A percentile compares a stretch with the other conserved stretches of the same genome.
Evolutionary conservation across 495 filamentous ascomycete genomes (phyloP).

Genomic region (Pseudomonodictys pantanalensis): DNA sequence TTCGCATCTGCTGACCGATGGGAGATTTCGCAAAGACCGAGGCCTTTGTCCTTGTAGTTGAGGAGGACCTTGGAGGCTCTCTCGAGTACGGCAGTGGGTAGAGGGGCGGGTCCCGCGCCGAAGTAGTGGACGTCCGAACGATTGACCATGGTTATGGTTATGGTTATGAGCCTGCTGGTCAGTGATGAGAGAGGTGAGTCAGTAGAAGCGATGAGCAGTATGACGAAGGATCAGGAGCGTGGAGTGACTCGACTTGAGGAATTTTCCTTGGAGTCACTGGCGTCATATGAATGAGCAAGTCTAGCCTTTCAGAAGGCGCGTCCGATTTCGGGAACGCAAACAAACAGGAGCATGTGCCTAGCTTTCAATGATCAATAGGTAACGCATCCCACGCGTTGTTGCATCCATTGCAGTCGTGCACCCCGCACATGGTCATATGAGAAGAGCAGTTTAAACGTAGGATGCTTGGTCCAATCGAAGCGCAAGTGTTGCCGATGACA

Average conservation of each 20-base stretch:
- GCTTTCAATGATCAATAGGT: conserved; percentile 1
- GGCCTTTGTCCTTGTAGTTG: conserved; percentile 76
- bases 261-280: not conserved
- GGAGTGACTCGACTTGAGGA: not conserved
- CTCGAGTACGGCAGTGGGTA: conserved; percentile 76
- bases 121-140: conserved; percentile 71
- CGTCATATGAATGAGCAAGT: conserved; percentile 11
- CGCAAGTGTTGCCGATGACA: conserved; percentile 11
- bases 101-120: conserved; percentile 79
- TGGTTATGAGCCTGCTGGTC: not conserved
- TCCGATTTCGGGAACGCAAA: conserved; percentile 21
- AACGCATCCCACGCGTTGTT: not conserved
- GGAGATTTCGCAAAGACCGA: conserved; percentile 81
- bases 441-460: conserved; percentile 2
- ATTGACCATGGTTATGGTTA: conserved; percentile 46
- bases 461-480: conserved; percentile 11
- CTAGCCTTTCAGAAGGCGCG: conserved; percentile 6
- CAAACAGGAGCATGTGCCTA: not conserved
- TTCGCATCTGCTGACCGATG: conserved; percentile 78
- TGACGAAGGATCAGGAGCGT: not conserved
- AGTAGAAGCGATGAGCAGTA: not conserved
- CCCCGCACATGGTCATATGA: conserved; percentile 1
- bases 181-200: not conserved
- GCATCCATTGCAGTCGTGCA: not conserved
- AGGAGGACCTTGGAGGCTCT: conserved; percentile 70